phyloP scores from a whole-genome alignment of 2,329 filamentous ascomycete species.

The Phyllosticta ampelicida region DNA sequence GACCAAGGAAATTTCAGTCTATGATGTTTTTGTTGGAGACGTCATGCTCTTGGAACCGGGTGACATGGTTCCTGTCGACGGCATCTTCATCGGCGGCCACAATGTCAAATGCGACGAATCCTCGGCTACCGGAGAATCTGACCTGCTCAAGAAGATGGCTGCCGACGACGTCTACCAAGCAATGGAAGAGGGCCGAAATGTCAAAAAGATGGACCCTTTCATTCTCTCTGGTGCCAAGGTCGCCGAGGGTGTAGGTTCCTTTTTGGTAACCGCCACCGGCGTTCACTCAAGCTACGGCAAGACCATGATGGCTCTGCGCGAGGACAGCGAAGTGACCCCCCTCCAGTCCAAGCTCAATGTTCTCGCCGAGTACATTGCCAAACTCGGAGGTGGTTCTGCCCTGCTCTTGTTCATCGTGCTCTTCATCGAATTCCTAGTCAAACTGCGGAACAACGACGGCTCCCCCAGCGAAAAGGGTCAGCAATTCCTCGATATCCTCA shows the following conservation, averaged over 20 bases:
- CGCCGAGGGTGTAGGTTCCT: conserved; percentile 63
- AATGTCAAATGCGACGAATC: conserved; percentile 65
- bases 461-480: conserved; percentile 63
- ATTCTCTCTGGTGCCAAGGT: conserved; percentile 81
- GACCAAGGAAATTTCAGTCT: conserved; percentile 56
- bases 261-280: conserved; percentile 64
- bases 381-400: conserved; percentile 64
- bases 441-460: conserved; percentile 44
- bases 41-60: conserved; percentile 63
- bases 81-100: conserved; percentile 58
- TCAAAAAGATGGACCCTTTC: conserved; percentile 66
- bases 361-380: conserved; percentile 71
- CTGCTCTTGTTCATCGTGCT: conserved; percentile 73
- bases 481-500: conserved; percentile 52
- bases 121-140: conserved; percentile 65
- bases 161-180: conserved; percentile 55
- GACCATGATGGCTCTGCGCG: conserved; percentile 66
- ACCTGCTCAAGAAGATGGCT: conserved; percentile 56
- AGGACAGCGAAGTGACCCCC: conserved; percentile 67
- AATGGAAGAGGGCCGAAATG: conserved; percentile 49
- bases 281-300: conserved; percentile 66
- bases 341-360: conserved; percentile 68
- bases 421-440: conserved; percentile 72
- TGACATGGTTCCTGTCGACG: conserved; percentile 61
- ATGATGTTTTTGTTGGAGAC: conserved; percentile 64